These are phyloP conservation scores for Colletotrichum viniferum DNA, from an alignment of 2,329 filamentous ascomycete genomes.

Conservation along the genomic window DNA sequence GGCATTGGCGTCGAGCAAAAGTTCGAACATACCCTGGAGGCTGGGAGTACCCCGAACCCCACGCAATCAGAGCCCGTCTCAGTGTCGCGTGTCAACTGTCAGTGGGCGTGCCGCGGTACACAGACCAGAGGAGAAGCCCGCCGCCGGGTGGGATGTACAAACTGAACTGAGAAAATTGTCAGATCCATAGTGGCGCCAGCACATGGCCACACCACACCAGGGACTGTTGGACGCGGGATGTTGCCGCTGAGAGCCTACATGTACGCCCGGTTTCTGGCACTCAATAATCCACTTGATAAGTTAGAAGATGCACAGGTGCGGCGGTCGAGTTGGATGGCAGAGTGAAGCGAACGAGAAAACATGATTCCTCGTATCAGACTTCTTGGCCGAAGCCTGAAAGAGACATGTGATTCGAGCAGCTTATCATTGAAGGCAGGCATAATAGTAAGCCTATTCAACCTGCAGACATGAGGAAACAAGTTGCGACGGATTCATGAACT, in stretches of 20 bases:
- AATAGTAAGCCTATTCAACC: neutral
- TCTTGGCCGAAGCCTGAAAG: neutral
- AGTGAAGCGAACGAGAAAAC: neutral
- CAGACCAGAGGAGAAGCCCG: neutral
- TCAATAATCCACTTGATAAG: neutral
- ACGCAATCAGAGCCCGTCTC: neutral
- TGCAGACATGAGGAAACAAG: neutral
- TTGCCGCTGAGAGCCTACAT: neutral
- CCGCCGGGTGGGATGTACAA: neutral
- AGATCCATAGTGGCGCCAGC: neutral
- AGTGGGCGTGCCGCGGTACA: neutral
- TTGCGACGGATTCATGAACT: neutral
- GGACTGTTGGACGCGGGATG: neutral
- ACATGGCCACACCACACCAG: neutral
- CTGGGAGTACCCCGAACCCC: neutral
- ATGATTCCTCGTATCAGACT: neutral
- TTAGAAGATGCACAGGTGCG: neutral
- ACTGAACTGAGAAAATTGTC: neutral
- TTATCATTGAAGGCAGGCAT: neutral
- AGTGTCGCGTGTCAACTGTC: slow-evolving; percentile 5
- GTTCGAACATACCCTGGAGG: neutral
- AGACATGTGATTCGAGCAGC: neutral
- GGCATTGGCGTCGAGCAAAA: neutral
- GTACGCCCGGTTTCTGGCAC: neutral
- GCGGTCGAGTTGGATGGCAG: neutral